A percentile compares a stretch with the other conserved stretches of the same genome.
Evolutionary conservation across 164 flowering plant species (phyloP).

Genomic region (Umbellularia californica): DNA sequence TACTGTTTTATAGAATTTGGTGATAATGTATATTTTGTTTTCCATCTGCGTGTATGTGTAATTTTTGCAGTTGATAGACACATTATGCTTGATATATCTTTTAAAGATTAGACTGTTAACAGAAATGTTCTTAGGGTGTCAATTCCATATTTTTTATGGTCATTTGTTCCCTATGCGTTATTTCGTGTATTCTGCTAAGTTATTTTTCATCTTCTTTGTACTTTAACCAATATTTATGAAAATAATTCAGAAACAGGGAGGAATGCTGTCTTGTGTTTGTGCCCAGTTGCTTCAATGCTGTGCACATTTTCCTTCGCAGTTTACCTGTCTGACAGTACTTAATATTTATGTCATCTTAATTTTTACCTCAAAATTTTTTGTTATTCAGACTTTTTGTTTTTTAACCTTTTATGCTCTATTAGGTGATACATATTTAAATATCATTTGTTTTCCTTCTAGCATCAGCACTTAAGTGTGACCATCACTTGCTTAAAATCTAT

Average conservation of each 20-base stretch:
- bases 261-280: no score
- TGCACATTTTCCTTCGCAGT: background rate
- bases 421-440: background rate
- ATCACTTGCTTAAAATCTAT: background rate
- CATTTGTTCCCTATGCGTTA: no score
- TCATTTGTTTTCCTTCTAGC: background rate
- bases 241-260: no score
- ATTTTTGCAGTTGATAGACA: background rate
- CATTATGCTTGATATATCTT: background rate
- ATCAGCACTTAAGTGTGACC: background rate
- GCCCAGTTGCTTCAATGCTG: no score
- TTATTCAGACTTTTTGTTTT: background rate
- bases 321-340: background rate
- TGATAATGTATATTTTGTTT: background rate
- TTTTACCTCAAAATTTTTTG: background rate
- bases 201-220: no score
- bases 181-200: no score
- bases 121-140: background rate
- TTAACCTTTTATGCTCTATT: background rate
- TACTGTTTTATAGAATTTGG: background rate
- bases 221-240: no score
- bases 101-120: background rate
- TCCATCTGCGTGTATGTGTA: background rate
- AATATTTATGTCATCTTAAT: background rate
- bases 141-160: no score